phyloP scores from a whole-genome alignment of 2,329 filamentous ascomycete genomes.

The Coniochaeta sp. region DNA sequence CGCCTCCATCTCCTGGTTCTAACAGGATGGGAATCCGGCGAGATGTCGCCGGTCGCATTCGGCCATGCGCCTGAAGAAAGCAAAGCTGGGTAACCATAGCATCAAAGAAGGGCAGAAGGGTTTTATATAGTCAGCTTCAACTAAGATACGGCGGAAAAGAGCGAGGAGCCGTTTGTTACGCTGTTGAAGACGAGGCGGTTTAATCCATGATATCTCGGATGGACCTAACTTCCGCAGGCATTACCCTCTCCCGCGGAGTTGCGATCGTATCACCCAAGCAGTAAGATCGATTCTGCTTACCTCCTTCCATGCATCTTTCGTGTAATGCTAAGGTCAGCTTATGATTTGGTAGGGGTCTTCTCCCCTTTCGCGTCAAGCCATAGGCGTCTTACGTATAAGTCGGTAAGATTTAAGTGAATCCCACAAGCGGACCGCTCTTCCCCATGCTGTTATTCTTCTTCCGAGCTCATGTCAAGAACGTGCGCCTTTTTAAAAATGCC shows the following conservation, averaged over 20 bases:
- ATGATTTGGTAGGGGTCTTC: background rate
- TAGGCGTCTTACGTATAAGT: background rate
- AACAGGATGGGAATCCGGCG: no score
- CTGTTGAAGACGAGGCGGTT: conserved; percentile 80
- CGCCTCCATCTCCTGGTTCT: no score
- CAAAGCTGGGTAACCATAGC: no score
- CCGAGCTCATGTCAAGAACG: background rate
- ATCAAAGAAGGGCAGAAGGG: no score
- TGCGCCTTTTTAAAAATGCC: no score
- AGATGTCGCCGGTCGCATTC: no score
- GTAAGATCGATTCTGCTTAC: no score
- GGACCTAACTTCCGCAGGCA: conserved; percentile 63
- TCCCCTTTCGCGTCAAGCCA: background rate
- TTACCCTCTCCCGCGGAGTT: conserved; percentile 9
- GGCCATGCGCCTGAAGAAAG: no score
- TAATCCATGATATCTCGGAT: conserved; percentile 82
- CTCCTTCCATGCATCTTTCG: no score
- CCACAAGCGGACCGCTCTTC: background rate
- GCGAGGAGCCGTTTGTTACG: conserved; percentile 82
- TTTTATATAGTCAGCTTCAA: conserved; percentile 98
- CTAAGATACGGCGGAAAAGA: conserved; percentile 69
- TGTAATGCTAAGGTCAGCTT: no score
- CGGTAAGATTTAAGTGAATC: no score
- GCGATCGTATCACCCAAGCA: no score
- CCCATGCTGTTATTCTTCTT: background rate